phyloP scores from a whole-genome alignment of 1,284 basidiomycete genomes.

The Trametes hirsuta region DNA sequence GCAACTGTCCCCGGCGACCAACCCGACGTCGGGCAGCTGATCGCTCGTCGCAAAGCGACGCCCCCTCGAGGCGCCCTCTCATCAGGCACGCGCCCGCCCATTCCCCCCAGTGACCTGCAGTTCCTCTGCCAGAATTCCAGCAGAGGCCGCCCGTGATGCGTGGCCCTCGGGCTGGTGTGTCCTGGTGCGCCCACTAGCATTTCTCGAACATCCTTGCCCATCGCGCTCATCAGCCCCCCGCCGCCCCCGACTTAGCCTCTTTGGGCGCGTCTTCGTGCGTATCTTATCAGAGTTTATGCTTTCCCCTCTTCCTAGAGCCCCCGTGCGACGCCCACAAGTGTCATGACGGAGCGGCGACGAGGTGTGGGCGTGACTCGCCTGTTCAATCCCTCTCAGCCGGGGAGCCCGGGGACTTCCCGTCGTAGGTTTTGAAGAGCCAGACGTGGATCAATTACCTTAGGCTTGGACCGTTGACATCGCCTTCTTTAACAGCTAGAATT shows the following conservation, averaged over 20 bases:
- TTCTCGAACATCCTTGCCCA: conserved; percentile 2
- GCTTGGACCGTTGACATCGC: too few species aligned
- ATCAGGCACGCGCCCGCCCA: conserved; percentile 5
- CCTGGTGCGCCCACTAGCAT: neutral
- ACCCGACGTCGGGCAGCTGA: neutral
- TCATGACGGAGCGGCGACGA: too few species aligned
- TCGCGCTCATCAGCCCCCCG: neutral
- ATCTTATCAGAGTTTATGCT: neutral
- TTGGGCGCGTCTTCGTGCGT: neutral
- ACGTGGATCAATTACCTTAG: too few species aligned
- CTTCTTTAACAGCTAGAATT: too few species aligned
- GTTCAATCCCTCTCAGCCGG: too few species aligned
- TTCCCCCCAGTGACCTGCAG: neutral
- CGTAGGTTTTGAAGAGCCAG: too few species aligned
- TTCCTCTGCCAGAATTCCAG: neutral
- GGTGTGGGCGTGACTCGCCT: too few species aligned
- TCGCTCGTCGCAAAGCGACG: neutral
- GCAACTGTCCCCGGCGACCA: neutral
- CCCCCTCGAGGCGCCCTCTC: neutral
- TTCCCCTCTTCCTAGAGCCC: neutral
- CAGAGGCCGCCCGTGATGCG: neutral
- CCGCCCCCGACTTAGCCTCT: neutral
- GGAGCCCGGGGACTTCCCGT: too few species aligned
- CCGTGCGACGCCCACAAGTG: neutral
- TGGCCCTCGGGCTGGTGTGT: neutral